phyloP scores from a whole-genome alignment of 73 alveolate species.

The Tetrahymena thermophila region DNA sequence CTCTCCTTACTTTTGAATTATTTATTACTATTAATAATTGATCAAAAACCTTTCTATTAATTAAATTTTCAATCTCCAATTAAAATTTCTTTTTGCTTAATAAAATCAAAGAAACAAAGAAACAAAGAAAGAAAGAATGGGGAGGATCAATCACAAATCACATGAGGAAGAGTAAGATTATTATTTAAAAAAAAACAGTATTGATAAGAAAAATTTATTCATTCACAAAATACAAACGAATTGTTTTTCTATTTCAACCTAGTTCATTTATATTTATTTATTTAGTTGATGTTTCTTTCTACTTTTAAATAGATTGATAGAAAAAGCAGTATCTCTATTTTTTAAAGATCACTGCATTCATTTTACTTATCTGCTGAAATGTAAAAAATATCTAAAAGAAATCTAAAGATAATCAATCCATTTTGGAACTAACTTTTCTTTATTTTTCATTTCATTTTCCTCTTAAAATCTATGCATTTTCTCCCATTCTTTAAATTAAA shows the following conservation, averaged over 20 bases:
- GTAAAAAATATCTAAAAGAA: background rate
- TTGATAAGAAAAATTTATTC: background rate
- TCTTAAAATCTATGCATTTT: background rate
- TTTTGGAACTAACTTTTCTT: background rate
- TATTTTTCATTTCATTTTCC: background rate
- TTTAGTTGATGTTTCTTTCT: too few species aligned
- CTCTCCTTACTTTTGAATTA: background rate
- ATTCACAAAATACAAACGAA: background rate
- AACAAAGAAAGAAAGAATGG: background rate
- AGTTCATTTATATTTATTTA: too few species aligned
- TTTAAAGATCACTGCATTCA: background rate
- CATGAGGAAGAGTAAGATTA: background rate
- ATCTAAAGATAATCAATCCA: background rate
- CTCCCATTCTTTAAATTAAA: background rate
- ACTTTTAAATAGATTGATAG: background rate
- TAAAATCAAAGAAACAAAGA: background rate
- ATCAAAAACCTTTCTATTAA: too few species aligned
- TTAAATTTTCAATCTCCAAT: background rate
- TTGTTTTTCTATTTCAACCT: background rate
- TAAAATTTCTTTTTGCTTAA: background rate
- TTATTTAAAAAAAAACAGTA: background rate
- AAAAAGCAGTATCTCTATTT: background rate
- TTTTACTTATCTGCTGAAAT: too few species aligned
- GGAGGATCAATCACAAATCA: too few species aligned
- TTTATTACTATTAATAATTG: background rate